A percentile compares a stretch with the other conserved stretches of the same genome.
Evolutionary conservation across 177 flowering plant species (phyloP).

Genomic region (Vitis hybrid): DNA sequence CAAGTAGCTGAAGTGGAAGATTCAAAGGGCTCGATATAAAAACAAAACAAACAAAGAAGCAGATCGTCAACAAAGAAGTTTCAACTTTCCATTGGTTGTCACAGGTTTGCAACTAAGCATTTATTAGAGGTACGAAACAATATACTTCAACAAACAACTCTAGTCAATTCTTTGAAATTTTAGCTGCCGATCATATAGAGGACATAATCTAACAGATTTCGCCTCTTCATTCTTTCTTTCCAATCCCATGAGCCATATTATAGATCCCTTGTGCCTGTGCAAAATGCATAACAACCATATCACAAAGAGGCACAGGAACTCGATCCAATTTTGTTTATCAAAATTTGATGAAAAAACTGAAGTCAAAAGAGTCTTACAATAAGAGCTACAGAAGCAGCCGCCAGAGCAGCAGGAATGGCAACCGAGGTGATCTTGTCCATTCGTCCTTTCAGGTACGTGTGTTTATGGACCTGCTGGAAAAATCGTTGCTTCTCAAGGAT

Average conservation of each 20-base stretch:
- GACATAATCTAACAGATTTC: background rate
- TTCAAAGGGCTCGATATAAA: too few species aligned
- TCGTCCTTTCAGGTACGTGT: slow-evolving; percentile 73
- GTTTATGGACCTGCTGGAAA: slow-evolving; percentile 66
- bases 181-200: background rate
- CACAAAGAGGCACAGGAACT: background rate
- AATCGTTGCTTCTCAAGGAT: slow-evolving; percentile 60
- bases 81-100: background rate
- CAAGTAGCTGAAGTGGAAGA: too few species aligned
- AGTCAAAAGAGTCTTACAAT: slow-evolving; percentile 48
- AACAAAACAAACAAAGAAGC: too few species aligned
- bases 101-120: slow-evolving; percentile 10
- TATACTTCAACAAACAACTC: background rate
- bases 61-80: too few species aligned
- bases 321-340: background rate
- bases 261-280: slow-evolving; percentile 75
- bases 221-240: slow-evolving; percentile 67
- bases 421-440: slow-evolving; percentile 81
- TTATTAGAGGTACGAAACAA: slow-evolving; percentile 2
- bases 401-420: slow-evolving; percentile 74
- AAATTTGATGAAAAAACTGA: background rate
- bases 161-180: background rate
- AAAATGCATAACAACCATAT: background rate
- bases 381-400: slow-evolving; percentile 38
- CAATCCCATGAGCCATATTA: slow-evolving; percentile 78